Percentiles rank a stretch among this genome's conserved stretches.
phyloP scores from a whole-genome alignment of 179 eudicot species.

The Carnegiea gigantea region DNA sequence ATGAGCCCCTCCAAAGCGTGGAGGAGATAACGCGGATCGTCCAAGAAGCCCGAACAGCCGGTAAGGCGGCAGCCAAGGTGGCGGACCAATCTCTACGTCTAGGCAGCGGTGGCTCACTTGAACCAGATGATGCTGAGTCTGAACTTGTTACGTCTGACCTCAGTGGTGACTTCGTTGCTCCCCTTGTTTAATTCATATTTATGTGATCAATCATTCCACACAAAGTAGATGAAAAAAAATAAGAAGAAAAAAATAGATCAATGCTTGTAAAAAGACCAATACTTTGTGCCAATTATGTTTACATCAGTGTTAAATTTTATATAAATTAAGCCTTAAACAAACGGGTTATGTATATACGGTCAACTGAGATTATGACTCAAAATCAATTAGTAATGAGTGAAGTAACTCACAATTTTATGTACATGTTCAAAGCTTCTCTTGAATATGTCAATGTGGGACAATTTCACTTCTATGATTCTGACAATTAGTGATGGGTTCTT shows the following conservation, averaged over 20 bases:
- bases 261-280: neutral
- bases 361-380: no score
- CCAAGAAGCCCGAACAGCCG: constrained; percentile 52
- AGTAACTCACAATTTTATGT: no score
- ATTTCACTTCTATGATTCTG: no score
- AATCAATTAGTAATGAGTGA: no score
- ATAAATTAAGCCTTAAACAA: neutral
- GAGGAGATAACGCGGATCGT: constrained; percentile 57
- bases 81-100: constrained; percentile 11
- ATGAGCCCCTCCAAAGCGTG: constrained; percentile 43
- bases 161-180: constrained; percentile 47
- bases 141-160: constrained; percentile 39
- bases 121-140: constrained; percentile 37
- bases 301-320: neutral
- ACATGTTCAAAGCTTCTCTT: no score
- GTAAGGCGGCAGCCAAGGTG: constrained; percentile 37
- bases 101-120: constrained; percentile 31
- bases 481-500: no score
- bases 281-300: neutral
- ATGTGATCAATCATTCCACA: neutral
- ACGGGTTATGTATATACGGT: no score
- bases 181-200: constrained; percentile 4
- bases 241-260: neutral
- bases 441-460: no score
- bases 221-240: neutral